A percentile compares a stretch with the other conserved stretches of the same genome.
Conservation (phyloP, 768 basidiomycete genomes). For the Rhodotorula babjevae region DNA sequence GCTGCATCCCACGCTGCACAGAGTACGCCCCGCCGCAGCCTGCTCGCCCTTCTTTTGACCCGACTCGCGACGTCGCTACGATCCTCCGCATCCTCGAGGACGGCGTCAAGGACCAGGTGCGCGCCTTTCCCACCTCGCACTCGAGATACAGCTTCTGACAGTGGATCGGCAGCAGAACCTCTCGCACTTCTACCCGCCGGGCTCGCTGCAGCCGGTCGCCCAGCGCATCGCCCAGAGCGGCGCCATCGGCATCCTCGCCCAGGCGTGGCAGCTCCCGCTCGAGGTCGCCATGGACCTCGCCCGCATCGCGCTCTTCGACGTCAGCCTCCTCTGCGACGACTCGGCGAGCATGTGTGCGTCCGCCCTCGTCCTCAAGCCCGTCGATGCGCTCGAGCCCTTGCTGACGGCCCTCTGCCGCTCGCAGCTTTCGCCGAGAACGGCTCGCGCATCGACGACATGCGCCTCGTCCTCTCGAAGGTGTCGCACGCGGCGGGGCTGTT, state of each 20-base stretch:
- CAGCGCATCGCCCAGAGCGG: constrained; percentile 47
- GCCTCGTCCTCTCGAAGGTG: constrained; percentile 41
- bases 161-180: constrained; percentile 45
- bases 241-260: constrained; percentile 46
- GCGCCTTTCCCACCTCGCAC: background rate
- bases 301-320: constrained; percentile 49
- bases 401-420: background rate
- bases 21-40: constrained; percentile 9
- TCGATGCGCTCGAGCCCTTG: background rate
- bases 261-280: constrained; percentile 48
- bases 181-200: constrained; percentile 50
- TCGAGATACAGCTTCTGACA: background rate
- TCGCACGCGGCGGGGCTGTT: constrained; percentile 21
- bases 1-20: no score
- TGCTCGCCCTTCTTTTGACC: background rate
- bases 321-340: constrained; percentile 41
- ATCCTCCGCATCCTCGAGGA: constrained; percentile 22
- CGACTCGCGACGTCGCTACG: constrained; percentile 5
- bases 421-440: constrained; percentile 48
- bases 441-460: constrained; percentile 51
- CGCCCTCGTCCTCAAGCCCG: background rate
- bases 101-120: constrained; percentile 33
- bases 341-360: constrained; percentile 41
- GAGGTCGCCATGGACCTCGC: constrained; percentile 51
- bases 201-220: constrained; percentile 48